Evolutionary conservation across 257 asterid species (phyloP).

Genomic region (Nicotiana sylvestris): DNA sequence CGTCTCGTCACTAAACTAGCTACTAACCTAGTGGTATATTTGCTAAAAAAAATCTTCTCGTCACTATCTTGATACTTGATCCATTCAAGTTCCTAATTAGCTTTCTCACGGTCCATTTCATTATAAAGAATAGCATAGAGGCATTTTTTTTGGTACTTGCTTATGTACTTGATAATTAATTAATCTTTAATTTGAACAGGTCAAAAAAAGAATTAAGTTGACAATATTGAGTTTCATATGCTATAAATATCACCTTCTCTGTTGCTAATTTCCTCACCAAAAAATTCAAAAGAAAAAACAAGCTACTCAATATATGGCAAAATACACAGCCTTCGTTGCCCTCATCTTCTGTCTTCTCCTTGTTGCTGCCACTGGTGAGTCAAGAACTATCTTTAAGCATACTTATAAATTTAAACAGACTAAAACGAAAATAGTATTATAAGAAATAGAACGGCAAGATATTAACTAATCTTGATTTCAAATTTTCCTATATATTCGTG

Average conservation of each 20-base stretch:
- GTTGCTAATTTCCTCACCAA: not conserved
- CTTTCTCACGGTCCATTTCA: not conserved
- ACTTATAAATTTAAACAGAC: not conserved
- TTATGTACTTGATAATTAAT: no score
- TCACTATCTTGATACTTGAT: not conserved
- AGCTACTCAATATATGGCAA: not conserved
- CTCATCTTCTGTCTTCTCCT: not conserved
- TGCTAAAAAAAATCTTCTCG: no score
- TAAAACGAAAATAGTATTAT: no score
- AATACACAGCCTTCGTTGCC: not conserved
- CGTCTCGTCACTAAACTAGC: no score
- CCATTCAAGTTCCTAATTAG: not conserved
- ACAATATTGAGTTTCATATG: not conserved
- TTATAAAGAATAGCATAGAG: no score
- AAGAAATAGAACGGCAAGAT: no score
- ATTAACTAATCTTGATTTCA: no score
- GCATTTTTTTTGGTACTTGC: not conserved
- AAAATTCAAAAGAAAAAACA: not conserved
- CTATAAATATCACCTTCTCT: not conserved
- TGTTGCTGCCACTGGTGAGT: slow-evolving; percentile 3
- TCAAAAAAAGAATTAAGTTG: not conserved
- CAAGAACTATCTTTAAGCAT: no score
- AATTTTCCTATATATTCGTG: not conserved
- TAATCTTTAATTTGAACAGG: no score
- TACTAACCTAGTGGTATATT: no score